phyloP scores from a whole-genome alignment of 129 eudicot species.

The Lactuca saligna region DNA sequence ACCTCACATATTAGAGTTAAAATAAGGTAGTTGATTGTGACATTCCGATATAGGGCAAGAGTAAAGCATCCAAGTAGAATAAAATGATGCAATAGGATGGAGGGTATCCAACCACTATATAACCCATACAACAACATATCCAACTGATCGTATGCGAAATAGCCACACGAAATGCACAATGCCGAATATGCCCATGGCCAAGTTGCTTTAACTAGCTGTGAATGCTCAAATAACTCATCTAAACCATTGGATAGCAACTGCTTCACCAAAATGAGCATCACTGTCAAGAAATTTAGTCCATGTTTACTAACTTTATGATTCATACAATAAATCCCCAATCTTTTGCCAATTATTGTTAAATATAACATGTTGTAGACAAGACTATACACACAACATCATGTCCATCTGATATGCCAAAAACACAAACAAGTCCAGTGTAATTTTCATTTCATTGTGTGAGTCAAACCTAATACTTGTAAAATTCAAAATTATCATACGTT shows the following conservation, averaged over 20 bases:
- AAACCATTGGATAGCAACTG: constrained; percentile 41
- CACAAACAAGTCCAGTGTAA: neutral
- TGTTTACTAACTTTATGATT: constrained; percentile 18
- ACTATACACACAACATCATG: neutral
- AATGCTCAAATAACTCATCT: constrained; percentile 73
- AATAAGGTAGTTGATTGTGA: constrained; percentile 94
- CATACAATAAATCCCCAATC: neutral
- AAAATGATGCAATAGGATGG: constrained; percentile 81
- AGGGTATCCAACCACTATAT: constrained; percentile 74
- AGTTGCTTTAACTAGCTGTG: constrained; percentile 59
- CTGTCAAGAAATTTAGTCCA: constrained; percentile 40
- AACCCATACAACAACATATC: constrained; percentile 79
- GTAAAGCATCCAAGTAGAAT: constrained; percentile 94
- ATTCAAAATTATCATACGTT: neutral
- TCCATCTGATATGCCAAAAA: neutral
- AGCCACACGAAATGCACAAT: constrained; percentile 77
- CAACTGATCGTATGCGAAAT: constrained; percentile 92
- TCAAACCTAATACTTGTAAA: constrained; percentile 17
- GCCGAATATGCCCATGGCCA: constrained; percentile 92
- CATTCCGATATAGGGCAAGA: constrained; percentile 79
- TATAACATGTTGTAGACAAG: neutral
- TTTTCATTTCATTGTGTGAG: neutral
- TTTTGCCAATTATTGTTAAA: neutral
- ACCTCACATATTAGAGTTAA: constrained; percentile 96
- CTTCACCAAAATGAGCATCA: constrained; percentile 74